phyloP scores from a whole-genome alignment of 2,329 filamentous ascomycete species.

The Ciborinia camelliae region DNA sequence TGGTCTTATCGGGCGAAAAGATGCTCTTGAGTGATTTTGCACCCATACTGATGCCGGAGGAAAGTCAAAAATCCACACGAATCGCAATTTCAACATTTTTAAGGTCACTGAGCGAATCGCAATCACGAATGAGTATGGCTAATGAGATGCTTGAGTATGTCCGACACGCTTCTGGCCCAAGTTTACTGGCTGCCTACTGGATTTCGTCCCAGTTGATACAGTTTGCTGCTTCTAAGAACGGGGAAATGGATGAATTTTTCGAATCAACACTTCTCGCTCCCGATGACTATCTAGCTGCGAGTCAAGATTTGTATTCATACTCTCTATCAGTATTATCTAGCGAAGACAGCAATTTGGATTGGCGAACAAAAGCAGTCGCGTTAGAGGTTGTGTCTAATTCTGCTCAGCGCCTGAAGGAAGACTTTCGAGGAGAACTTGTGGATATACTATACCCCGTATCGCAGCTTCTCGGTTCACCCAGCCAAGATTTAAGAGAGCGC shows the following conservation, averaged over 20 bases:
- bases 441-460: constrained; percentile 90
- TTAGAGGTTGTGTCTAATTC: constrained; percentile 78
- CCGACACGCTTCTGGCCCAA: constrained; percentile 54
- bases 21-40: constrained; percentile 45
- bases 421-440: constrained; percentile 81
- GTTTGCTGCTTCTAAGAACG: constrained; percentile 48
- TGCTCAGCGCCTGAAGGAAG: constrained; percentile 60
- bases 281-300: constrained; percentile 45
- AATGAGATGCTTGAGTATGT: constrained; percentile 63
- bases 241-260: constrained; percentile 64
- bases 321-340: constrained; percentile 60
- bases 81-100: constrained; percentile 57
- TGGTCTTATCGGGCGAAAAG: constrained; percentile 28
- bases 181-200: constrained; percentile 73
- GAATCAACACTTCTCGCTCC: constrained; percentile 47
- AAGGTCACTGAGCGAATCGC: constrained; percentile 51
- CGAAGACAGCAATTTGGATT: constrained; percentile 53
- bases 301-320: constrained; percentile 60
- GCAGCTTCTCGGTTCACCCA: constrained; percentile 75
- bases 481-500: constrained; percentile 67
- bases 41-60: constrained; percentile 59
- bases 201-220: constrained; percentile 70
- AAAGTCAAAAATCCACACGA: constrained; percentile 63
- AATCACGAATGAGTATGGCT: constrained; percentile 59
- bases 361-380: constrained; percentile 73